These are phyloP conservation scores for Zygoascus hellenicus DNA, from an alignment of 1,139 yeast genomes.

Conservation along the genomic window DNA sequence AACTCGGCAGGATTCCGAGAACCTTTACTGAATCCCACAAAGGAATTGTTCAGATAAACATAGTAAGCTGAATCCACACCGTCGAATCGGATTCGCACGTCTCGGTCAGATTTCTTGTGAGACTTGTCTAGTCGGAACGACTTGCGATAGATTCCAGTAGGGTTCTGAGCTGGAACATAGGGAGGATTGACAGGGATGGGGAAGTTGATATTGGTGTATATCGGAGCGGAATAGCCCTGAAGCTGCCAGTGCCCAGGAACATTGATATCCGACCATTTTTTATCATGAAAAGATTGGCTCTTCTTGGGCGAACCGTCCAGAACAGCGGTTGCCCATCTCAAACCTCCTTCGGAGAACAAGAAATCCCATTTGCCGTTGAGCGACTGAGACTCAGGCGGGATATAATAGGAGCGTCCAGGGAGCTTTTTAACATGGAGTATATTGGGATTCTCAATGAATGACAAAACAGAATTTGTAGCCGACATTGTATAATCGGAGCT, in stretches of 20 bases:
- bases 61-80: conserved; percentile 36
- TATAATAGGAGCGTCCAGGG: conserved; percentile 26
- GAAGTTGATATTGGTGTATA: conserved; percentile 33
- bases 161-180: conserved; percentile 33
- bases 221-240: conserved; percentile 35
- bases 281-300: conserved; percentile 1
- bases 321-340: conserved; percentile 26
- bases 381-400: conserved; percentile 20
- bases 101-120: neutral
- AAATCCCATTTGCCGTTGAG: conserved; percentile 37
- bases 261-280: conserved; percentile 19
- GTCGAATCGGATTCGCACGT: conserved; percentile 30
- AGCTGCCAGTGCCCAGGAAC: conserved; percentile 40
- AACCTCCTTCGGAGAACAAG: conserved; percentile 21
- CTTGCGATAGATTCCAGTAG: conserved; percentile 34
- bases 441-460: conserved; percentile 32
- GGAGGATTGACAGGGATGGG: conserved; percentile 37
- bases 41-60: conserved; percentile 30
- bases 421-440: conserved; percentile 22
- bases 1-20: conserved; percentile 35
- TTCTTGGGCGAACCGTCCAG: conserved; percentile 12
- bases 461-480: neutral
- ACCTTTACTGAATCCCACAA: conserved; percentile 34
- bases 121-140: conserved; percentile 19
- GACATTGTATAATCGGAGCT: no score